Evolutionary conservation across 306 rosid genomes (phyloP).

Genomic region (Macrotyloma uniflorum): DNA sequence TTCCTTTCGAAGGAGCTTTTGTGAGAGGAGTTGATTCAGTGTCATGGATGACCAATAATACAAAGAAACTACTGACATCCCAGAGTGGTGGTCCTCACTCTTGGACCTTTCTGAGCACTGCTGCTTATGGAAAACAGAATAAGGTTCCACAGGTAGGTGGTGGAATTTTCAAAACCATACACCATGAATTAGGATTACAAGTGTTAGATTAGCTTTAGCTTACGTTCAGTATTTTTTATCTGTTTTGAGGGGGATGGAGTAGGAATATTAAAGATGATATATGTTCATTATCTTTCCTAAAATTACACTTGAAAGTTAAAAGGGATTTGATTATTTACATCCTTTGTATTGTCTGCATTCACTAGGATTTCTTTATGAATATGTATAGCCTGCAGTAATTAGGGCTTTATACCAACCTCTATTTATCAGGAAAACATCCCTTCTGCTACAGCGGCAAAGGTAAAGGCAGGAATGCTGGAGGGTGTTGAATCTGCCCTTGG

Average conservation of each 20-base stretch:
- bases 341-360: slow-evolving; percentile 3
- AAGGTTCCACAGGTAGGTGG: slow-evolving; percentile 90
- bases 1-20: slow-evolving; percentile 95
- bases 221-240: neutral
- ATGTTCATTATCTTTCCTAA: neutral
- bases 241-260: neutral
- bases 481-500: slow-evolving; percentile 91
- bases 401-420: neutral
- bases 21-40: slow-evolving; percentile 84
- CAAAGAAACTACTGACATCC: slow-evolving; percentile 61
- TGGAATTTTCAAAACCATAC: slow-evolving; percentile 16
- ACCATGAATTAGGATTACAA: neutral
- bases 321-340: slow-evolving; percentile 9
- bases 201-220: slow-evolving; percentile 27
- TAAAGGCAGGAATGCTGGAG: slow-evolving; percentile 71
- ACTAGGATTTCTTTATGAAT: slow-evolving; percentile 3
- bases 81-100: slow-evolving; percentile 68
- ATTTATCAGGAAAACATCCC: slow-evolving; percentile 84
- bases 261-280: slow-evolving; percentile 7
- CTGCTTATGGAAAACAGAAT: slow-evolving; percentile 79
- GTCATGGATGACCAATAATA: slow-evolving; percentile 96
- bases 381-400: neutral
- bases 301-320: slow-evolving; percentile 14
- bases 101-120: slow-evolving; percentile 93
- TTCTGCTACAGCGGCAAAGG: slow-evolving; percentile 66